Evolutionary conservation across 2,329 filamentous ascomycete genomes (phyloP).

Genomic region (Xylariaceae sp.): DNA sequence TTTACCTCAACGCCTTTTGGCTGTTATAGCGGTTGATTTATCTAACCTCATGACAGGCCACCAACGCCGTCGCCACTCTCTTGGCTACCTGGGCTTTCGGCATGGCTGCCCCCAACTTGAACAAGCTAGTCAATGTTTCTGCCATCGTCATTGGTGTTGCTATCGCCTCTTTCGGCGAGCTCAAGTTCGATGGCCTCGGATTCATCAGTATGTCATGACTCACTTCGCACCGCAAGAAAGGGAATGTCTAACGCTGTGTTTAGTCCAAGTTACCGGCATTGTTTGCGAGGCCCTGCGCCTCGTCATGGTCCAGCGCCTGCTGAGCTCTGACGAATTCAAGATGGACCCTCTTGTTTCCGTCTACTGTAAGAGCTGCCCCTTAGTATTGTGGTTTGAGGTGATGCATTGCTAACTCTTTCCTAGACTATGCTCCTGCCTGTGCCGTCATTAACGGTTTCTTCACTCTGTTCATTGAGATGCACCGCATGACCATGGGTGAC

Average conservation of each 20-base stretch:
- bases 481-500: conserved; percentile 59
- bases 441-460: conserved; percentile 74
- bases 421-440: conserved; percentile 81
- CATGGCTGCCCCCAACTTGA: conserved; percentile 44
- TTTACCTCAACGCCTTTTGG: conserved; percentile 20
- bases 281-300: conserved; percentile 75
- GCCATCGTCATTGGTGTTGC: conserved; percentile 50
- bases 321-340: conserved; percentile 72
- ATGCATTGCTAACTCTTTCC: conserved; percentile 1
- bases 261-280: conserved; percentile 69
- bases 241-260: conserved; percentile 4
- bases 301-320: conserved; percentile 80
- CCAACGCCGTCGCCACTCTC: conserved; percentile 62
- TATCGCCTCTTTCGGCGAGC: conserved; percentile 57
- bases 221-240: neutral
- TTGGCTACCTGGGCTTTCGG: conserved; percentile 58
- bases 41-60: conserved; percentile 41
- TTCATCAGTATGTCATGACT: conserved; percentile 41
- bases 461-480: conserved; percentile 63
- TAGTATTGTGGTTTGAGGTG: neutral
- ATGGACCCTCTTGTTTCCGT: conserved; percentile 80
- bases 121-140: conserved; percentile 45
- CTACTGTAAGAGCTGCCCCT: conserved; percentile 25
- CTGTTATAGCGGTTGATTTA: neutral
- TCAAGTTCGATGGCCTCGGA: conserved; percentile 61